phyloP scores from a whole-genome alignment of 2,329 filamentous ascomycete genomes.

The Diaporthe ilicicola region DNA sequence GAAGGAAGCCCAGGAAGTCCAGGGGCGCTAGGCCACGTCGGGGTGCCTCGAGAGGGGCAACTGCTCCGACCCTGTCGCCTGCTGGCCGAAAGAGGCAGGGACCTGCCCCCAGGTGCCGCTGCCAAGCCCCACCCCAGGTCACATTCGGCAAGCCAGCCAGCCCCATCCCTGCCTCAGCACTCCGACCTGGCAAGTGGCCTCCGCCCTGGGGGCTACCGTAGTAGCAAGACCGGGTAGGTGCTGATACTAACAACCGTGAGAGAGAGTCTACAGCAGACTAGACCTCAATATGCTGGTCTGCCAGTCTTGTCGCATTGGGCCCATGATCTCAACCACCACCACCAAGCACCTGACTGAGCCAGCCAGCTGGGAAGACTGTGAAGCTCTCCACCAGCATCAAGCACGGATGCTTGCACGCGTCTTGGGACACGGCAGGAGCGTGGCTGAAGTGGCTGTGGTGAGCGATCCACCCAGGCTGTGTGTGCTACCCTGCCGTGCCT shows the following conservation, averaged over 20 bases:
- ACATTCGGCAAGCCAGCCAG: conserved; percentile 8
- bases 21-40: conserved; percentile 12
- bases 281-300: too few relatives aligned
- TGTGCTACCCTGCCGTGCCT: not conserved
- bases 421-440: not conserved
- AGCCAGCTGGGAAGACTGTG: too few relatives aligned
- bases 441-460: conserved; percentile 15
- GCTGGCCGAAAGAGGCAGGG: conserved; percentile 14
- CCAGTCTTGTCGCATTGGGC: not conserved
- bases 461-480: not conserved
- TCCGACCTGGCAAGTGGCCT: not conserved
- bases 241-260: too few relatives aligned
- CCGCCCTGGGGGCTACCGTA: too few relatives aligned
- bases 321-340: not conserved
- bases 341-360: too few relatives aligned
- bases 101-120: conserved; percentile 8
- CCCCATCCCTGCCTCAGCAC: not conserved
- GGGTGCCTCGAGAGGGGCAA: conserved; percentile 14
- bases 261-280: too few relatives aligned
- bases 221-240: too few relatives aligned
- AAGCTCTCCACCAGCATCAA: not conserved
- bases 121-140: conserved; percentile 8
- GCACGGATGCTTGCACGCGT: not conserved
- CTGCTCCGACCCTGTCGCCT: conserved; percentile 21
- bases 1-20: not conserved